Percentiles rank a stretch among this genome's conserved stretches.
Conservation (phyloP, 208 protist species). For the Trypanosoma grayi region DNA sequence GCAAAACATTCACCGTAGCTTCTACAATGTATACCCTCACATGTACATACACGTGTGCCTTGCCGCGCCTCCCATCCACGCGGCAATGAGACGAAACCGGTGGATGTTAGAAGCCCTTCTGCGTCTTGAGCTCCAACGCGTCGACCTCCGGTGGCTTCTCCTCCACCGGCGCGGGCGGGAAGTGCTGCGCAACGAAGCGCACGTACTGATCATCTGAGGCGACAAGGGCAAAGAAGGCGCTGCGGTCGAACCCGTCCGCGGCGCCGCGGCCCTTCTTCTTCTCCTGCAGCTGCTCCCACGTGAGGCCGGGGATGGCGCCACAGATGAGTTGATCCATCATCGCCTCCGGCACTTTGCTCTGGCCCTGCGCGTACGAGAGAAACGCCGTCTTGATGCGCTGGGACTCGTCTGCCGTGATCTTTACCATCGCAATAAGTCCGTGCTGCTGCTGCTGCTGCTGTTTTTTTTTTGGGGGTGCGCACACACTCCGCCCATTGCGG, state of each 20-base stretch:
- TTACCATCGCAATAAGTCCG: no score
- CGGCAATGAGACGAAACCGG: no score
- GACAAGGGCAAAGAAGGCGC: conserved; percentile 77
- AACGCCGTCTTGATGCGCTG: conserved; percentile 90
- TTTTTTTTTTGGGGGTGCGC: not conserved
- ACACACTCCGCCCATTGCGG: no score
- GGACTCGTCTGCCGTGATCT: conserved; percentile 64
- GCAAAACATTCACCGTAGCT: not conserved
- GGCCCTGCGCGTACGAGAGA: conserved; percentile 81
- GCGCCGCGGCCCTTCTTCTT: conserved; percentile 59
- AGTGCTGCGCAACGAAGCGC: conserved; percentile 71
- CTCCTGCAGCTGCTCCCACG: conserved; percentile 82
- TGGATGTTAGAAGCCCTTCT: conserved; percentile 86
- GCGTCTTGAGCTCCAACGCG: conserved; percentile 71
- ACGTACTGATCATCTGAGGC: conserved; percentile 72
- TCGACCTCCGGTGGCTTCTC: conserved; percentile 75
- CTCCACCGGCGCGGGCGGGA: conserved; percentile 63
- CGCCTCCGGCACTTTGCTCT: conserved; percentile 65
- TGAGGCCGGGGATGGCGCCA: conserved; percentile 74
- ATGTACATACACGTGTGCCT: no score
- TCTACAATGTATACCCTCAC: no score
- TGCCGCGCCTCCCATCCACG: no score
- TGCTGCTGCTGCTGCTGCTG: no score
- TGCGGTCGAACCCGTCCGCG: conserved; percentile 68
- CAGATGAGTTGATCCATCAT: conserved; percentile 92